Percentiles rank a stretch among this genome's conserved stretches.
Evolutionary conservation across 306 rosid genomes (phyloP).

Genomic region (Quercus aquifolioides): DNA sequence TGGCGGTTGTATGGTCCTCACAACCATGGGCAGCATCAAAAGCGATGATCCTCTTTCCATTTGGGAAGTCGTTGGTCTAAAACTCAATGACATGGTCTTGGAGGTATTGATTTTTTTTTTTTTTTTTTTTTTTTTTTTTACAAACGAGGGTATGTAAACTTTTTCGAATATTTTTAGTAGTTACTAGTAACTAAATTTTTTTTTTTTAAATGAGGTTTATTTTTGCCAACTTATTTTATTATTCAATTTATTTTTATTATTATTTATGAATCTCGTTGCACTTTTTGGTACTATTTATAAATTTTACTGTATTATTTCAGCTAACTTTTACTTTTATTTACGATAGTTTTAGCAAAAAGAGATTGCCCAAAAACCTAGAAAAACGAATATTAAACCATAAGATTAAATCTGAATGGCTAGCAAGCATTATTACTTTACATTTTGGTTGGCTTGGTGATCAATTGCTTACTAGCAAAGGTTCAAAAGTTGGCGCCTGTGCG

Average conservation of each 20-base stretch:
- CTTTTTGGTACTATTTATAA: too few relatives aligned
- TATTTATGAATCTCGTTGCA: rapidly evolving
- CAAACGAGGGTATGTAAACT: too few relatives aligned
- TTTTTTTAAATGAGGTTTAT: too few relatives aligned
- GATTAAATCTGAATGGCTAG: not conserved
- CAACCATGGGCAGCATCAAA: conserved; percentile 23
- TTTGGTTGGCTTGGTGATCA: too few relatives aligned
- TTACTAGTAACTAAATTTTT: not conserved
- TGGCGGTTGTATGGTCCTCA: conserved; percentile 43
- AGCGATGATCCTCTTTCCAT: not conserved
- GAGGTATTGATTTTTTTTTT: conserved; percentile 24
- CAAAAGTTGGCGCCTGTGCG: too few relatives aligned
- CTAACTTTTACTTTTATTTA: too few relatives aligned
- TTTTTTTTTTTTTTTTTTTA: too few relatives aligned
- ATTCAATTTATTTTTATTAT: too few relatives aligned
- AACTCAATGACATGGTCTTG: conserved; percentile 39
- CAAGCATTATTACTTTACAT: too few relatives aligned
- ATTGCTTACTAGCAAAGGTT: too few relatives aligned
- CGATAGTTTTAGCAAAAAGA: rapidly evolving
- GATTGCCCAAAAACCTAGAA: not conserved
- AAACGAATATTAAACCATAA: not conserved
- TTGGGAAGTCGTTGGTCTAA: conserved; percentile 22
- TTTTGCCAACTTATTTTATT: too few relatives aligned
- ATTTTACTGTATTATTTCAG: rapidly evolving
- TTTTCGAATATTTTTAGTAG: too few relatives aligned